phyloP scores from a whole-genome alignment of 1,284 basidiomycete species.

The Ceratobasidium sp. region DNA sequence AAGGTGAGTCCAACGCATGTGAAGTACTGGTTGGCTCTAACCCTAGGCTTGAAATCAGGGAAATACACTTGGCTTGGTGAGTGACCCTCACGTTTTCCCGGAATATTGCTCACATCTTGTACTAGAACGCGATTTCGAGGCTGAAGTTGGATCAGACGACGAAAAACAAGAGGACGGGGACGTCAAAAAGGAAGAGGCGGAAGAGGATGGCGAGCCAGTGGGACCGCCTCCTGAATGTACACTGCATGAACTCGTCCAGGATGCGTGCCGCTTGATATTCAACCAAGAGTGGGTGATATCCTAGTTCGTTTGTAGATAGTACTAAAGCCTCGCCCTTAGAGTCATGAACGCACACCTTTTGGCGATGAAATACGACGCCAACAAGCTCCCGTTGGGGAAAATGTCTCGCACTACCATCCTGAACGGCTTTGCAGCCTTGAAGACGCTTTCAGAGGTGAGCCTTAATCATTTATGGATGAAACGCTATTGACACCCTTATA shows the following conservation, averaged over 20 bases:
- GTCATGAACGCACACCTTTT: slow-evolving; percentile 63
- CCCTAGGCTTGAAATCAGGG: slow-evolving; percentile 45
- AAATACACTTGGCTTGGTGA: slow-evolving; percentile 68
- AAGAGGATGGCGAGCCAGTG: slow-evolving; percentile 43
- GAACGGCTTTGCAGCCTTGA: slow-evolving; percentile 59
- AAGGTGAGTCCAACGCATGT: slow-evolving; percentile 50
- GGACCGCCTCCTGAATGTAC: slow-evolving; percentile 57
- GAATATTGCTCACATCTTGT: slow-evolving; percentile 13
- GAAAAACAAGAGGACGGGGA: slow-evolving; percentile 52
- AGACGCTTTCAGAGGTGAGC: slow-evolving; percentile 52
- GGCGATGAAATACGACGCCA: slow-evolving; percentile 74
- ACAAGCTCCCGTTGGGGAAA: slow-evolving; percentile 66
- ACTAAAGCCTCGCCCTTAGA: slow-evolving; percentile 46
- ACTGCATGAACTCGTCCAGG: slow-evolving; percentile 52
- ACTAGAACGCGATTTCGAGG: slow-evolving; percentile 59
- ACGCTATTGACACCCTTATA: slow-evolving; percentile 25
- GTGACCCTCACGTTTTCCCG: slow-evolving; percentile 31
- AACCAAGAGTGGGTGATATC: slow-evolving; percentile 53
- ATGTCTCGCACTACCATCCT: slow-evolving; percentile 46
- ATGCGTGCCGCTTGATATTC: slow-evolving; percentile 33
- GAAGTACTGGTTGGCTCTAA: not conserved
- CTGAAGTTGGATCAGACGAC: slow-evolving; percentile 38
- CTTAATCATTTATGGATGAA: not conserved
- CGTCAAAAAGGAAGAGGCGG: slow-evolving; percentile 49
- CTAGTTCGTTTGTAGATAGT: not conserved